A percentile compares a stretch with the other conserved stretches of the same genome.
phyloP scores from a whole-genome alignment of 768 basidiomycete genomes.

The Lactifluus pinguis region DNA sequence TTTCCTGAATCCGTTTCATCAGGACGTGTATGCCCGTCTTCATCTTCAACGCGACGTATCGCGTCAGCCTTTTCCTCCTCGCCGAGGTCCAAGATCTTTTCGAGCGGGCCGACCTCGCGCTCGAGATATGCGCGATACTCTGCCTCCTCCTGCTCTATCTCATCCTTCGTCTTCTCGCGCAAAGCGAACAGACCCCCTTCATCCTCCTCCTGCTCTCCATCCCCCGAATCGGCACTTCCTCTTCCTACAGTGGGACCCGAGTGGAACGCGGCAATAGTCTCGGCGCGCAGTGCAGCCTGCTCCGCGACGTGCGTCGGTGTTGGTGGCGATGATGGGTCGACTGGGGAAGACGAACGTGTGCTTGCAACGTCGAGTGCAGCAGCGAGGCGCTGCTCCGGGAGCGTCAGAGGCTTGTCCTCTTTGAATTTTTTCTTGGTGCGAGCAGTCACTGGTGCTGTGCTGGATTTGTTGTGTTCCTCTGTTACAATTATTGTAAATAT shows the following conservation, averaged over 20 bases:
- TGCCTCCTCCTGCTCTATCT: conserved; percentile 68
- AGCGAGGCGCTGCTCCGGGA: conserved; percentile 64
- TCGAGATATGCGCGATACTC: conserved; percentile 79
- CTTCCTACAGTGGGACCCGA: conserved; percentile 25
- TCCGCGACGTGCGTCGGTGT: conserved; percentile 69
- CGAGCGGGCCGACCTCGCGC: conserved; percentile 72
- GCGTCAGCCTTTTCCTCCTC: conserved; percentile 19
- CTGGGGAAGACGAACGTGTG: conserved; percentile 41
- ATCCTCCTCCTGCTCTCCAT: conserved; percentile 38
- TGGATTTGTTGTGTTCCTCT: conserved; percentile 61
- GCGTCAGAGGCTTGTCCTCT: conserved; percentile 63
- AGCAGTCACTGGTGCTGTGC: conserved; percentile 25
- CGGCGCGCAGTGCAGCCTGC: conserved; percentile 61
- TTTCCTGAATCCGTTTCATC: conserved; percentile 25
- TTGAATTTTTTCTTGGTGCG: conserved; percentile 41
- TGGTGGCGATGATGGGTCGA: conserved; percentile 34
- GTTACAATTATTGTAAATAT: background rate
- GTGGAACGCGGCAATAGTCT: conserved; percentile 83
- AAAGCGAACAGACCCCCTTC: conserved; percentile 65
- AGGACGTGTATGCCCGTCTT: conserved; percentile 22
- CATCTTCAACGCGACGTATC: conserved; percentile 25
- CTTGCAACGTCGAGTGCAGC: conserved; percentile 48
- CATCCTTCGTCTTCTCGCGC: conserved; percentile 70
- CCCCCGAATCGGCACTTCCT: conserved; percentile 24
- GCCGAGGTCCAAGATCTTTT: conserved; percentile 55